Evolutionary conservation across 139 green algal species (phyloP).

Genomic region (Spirogloea muscicola): DNA sequence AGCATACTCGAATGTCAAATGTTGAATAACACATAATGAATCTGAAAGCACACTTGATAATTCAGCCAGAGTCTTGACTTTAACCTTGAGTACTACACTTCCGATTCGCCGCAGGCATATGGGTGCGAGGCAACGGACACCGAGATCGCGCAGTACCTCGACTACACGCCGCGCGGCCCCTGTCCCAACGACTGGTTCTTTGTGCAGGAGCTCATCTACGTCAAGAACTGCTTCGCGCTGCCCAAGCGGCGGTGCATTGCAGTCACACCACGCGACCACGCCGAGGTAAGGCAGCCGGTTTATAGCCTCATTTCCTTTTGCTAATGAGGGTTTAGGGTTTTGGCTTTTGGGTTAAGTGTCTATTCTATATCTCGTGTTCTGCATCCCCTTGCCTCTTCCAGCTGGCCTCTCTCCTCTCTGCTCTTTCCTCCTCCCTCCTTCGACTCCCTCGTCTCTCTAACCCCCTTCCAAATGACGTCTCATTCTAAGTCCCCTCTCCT

Average conservation of each 20-base stretch:
- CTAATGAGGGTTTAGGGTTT: too few species aligned
- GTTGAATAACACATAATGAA: neutral
- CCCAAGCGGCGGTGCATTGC: conserved; percentile 19
- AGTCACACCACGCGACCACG: conserved; percentile 16
- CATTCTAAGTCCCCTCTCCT: too few species aligned
- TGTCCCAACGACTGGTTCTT: conserved; percentile 42
- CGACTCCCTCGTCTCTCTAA: too few species aligned
- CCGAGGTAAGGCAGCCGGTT: too few species aligned
- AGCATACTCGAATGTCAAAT: neutral
- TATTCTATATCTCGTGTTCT: too few species aligned
- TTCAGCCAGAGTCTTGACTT: neutral
- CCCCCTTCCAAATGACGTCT: too few species aligned
- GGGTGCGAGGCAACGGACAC: conserved; percentile 27
- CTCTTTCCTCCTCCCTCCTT: too few species aligned
- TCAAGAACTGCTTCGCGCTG: conserved; percentile 29
- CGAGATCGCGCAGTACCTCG: conserved; percentile 20
- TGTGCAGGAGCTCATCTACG: conserved; percentile 36
- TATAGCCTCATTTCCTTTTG: too few species aligned
- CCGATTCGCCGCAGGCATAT: conserved; percentile 2
- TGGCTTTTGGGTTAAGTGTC: too few species aligned
- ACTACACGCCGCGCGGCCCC: conserved; percentile 5
- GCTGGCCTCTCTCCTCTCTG: too few species aligned
- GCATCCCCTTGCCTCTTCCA: too few species aligned
- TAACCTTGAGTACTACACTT: neutral
- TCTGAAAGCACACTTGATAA: neutral